Evolutionary conservation across 2,329 filamentous ascomycete genomes (phyloP).

Genomic region (Apiospora koreana): DNA sequence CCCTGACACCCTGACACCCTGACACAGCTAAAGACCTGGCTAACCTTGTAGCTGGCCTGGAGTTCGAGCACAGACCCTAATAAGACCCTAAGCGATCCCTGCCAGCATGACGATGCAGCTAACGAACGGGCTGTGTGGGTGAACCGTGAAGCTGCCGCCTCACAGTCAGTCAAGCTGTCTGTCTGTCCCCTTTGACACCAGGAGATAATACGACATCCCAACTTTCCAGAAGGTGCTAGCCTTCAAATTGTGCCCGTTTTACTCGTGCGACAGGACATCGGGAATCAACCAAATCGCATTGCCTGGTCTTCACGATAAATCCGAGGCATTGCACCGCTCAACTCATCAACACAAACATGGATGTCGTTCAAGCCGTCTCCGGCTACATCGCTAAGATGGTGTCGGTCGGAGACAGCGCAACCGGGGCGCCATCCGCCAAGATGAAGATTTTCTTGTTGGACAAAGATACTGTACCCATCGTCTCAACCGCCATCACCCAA

Average conservation of each 20-base stretch:
- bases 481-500: conserved; percentile 94
- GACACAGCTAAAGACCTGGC: too few species aligned
- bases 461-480: conserved; percentile 88
- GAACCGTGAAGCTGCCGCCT: not conserved
- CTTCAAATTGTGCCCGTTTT: not conserved
- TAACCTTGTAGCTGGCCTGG: too few species aligned
- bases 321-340: not conserved
- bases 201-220: not conserved
- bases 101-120: conserved; percentile 5
- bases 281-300: not conserved
- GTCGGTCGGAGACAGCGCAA: conserved; percentile 72
- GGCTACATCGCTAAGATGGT: conserved; percentile 98
- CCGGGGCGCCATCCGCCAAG: conserved; percentile 73
- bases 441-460: conserved; percentile 98
- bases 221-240: not conserved
- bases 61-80: too few species aligned
- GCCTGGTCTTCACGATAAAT: not conserved
- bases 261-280: not conserved
- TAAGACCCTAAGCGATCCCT: not conserved
- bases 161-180: not conserved
- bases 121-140: not conserved
- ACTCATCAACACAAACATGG: conserved; percentile 63
- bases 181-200: not conserved
- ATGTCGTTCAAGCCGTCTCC: conserved; percentile 88
- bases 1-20: too few species aligned